Evolutionary conservation across 129 eudicot genomes (phyloP).

Genomic region (Chrysanthemum makinoi): DNA sequence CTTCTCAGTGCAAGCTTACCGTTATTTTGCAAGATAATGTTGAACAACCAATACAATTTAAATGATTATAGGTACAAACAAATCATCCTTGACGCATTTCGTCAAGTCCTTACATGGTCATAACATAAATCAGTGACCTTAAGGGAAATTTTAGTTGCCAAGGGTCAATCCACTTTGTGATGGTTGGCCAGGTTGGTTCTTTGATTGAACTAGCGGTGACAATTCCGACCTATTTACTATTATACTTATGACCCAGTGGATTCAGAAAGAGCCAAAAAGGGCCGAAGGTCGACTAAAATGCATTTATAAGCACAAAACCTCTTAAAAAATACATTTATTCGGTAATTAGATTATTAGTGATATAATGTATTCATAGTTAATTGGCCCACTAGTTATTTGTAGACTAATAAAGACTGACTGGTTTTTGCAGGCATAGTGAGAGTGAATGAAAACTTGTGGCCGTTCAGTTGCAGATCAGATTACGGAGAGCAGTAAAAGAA

Average conservation of each 20-base stretch:
- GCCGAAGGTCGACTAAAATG: neutral
- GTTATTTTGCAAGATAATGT: neutral
- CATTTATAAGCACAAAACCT: neutral
- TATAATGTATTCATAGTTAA: too few relatives aligned
- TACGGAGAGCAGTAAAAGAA: neutral
- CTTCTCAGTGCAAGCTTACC: neutral
- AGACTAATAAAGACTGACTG: neutral
- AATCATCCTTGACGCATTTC: conserved; percentile 2
- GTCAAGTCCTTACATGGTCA: neutral
- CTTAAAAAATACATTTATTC: too few relatives aligned
- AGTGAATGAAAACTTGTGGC: neutral
- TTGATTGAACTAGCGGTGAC: neutral
- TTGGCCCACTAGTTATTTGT: too few relatives aligned
- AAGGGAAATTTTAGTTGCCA: neutral
- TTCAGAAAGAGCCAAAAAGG: neutral
- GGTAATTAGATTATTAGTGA: too few relatives aligned
- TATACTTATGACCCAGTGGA: neutral
- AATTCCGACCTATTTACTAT: neutral
- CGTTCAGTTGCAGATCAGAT: neutral
- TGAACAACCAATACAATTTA: neutral
- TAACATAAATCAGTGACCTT: neutral
- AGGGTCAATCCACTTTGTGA: neutral
- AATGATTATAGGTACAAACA: conserved; percentile 4
- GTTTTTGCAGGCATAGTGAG: neutral
- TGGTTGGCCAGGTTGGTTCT: neutral